A percentile compares a stretch with the other conserved stretches of the same genome.
Evolutionary conservation across 208 protist species (phyloP).

Genomic region (Acanthamoeba castellanii): DNA sequence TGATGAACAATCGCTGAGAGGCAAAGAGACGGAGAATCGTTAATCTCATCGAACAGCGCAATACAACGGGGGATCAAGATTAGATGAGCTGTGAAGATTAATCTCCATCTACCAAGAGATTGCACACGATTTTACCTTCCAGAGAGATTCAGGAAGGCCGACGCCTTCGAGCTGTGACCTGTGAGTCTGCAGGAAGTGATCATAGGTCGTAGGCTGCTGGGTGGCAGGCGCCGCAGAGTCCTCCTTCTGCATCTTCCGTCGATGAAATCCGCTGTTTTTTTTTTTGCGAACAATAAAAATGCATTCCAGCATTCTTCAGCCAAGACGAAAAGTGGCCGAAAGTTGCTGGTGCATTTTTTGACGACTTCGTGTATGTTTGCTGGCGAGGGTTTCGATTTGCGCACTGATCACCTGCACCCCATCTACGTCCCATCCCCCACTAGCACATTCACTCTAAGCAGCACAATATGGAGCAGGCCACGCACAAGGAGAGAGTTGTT

Average conservation of each 20-base stretch:
- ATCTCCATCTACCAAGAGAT: neutral
- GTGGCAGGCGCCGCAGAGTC: neutral
- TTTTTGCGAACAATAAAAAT: too few relatives aligned
- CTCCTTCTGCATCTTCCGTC: neutral
- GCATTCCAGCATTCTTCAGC: neutral
- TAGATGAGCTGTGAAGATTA: neutral
- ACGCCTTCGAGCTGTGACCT: neutral
- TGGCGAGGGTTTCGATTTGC: neutral
- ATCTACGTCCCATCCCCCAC: too few relatives aligned
- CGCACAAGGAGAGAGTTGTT: slow-evolving; percentile 74
- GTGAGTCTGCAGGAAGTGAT: slow-evolving; percentile 35
- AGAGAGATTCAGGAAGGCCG: slow-evolving; percentile 20
- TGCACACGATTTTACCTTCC: neutral
- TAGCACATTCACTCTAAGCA: neutral
- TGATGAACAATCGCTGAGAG: slow-evolving; percentile 49
- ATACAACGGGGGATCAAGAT: neutral
- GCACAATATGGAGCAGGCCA: neutral
- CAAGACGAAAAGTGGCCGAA: neutral
- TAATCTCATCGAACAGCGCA: neutral
- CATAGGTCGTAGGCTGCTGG: slow-evolving; percentile 40
- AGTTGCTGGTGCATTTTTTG: neutral
- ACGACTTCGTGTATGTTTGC: neutral
- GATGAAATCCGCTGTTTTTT: neutral
- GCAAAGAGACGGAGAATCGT: neutral
- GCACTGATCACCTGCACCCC: too few relatives aligned